These are phyloP conservation scores for Medicago lupulina DNA, from an alignment of 306 rosid species.

Conservation along the genomic window DNA sequence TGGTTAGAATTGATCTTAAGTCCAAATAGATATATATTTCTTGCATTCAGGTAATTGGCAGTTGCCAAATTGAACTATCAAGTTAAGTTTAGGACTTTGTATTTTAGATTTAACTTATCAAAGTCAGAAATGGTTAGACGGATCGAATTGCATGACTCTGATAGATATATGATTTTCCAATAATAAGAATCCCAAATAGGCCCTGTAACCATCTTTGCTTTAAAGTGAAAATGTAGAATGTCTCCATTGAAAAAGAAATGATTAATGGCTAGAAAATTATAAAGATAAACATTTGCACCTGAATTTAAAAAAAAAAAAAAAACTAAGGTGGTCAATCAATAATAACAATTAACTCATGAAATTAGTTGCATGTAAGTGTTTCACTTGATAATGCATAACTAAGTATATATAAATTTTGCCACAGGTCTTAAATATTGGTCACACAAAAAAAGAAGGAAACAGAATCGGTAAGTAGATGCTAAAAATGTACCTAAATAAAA, in stretches of 20 bases:
- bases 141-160: neutral
- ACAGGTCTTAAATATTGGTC: neutral
- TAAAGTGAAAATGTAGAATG: too few relatives aligned
- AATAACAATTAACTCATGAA: neutral
- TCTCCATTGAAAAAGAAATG: neutral
- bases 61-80: neutral
- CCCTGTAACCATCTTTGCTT: too few relatives aligned
- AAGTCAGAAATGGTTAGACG: neutral
- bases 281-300: too few relatives aligned
- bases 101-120: neutral
- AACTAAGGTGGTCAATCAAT: too few relatives aligned
- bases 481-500: slow-evolving; percentile 52
- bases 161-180: too few relatives aligned
- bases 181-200: too few relatives aligned
- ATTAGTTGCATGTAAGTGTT: neutral
- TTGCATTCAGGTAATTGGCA: too few relatives aligned
- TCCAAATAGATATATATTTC: too few relatives aligned
- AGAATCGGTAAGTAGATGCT: neutral
- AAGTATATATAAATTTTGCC: neutral
- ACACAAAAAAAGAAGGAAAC: neutral
- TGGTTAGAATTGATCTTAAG: too few relatives aligned
- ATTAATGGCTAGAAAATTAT: too few relatives aligned
- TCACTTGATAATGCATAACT: neutral
- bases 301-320: too few relatives aligned
- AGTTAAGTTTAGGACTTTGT: neutral